Conservation (phyloP, 2,329 filamentous ascomycete genomes). For the Aureobasidium melanogenum region DNA sequence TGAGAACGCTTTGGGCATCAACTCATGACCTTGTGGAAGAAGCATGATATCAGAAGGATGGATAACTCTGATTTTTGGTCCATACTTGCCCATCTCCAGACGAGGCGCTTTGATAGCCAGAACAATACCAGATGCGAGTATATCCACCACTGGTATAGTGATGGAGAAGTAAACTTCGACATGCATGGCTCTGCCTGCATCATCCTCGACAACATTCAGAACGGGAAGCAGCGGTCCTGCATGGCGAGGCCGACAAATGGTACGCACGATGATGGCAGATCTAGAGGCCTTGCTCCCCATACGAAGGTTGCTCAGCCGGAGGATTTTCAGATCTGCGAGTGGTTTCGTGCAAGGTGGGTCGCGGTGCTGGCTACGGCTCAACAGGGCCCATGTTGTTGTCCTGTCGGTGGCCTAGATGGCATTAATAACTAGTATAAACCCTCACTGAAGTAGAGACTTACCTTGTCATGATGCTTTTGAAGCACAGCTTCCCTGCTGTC, state of each 20-base stretch:
- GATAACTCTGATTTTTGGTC: neutral
- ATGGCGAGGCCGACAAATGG: neutral
- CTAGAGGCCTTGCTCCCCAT: neutral
- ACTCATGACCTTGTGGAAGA: neutral
- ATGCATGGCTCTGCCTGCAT: neutral
- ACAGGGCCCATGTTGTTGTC: neutral
- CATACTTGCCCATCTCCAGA: neutral
- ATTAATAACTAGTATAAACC: neutral
- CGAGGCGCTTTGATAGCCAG: neutral
- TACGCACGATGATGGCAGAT: neutral
- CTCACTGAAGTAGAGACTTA: too few species aligned
- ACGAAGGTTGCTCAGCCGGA: neutral
- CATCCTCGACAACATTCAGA: neutral
- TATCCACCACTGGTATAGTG: neutral
- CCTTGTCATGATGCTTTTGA: too few species aligned
- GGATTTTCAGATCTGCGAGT: neutral
- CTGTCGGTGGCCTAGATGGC: neutral
- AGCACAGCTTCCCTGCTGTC: too few species aligned
- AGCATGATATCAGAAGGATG: neutral
- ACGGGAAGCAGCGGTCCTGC: neutral
- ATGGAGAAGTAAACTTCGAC: neutral
- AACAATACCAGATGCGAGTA: neutral
- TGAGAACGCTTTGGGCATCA: neutral
- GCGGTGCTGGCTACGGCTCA: neutral
- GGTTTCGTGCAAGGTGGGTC: neutral